These are phyloP conservation scores for Colletotrichum lentis DNA, from an alignment of 2,329 filamentous ascomycete species.

Conservation along the genomic window DNA sequence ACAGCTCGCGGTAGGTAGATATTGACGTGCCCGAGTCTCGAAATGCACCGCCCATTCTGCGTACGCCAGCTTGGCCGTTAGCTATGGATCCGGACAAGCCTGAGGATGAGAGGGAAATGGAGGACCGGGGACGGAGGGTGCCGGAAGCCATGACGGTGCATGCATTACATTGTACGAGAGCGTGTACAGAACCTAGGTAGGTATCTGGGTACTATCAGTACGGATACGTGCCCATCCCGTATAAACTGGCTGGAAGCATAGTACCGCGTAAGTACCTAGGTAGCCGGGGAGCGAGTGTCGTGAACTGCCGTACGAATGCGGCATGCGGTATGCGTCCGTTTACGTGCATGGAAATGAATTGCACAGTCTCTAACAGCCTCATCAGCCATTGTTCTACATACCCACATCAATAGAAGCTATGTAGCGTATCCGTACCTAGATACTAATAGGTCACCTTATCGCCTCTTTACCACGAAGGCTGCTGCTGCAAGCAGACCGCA, in stretches of 20 bases:
- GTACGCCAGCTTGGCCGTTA: slow-evolving; percentile 12
- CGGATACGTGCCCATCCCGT: no score
- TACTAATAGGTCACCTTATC: no score
- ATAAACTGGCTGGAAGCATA: not conserved
- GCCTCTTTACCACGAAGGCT: no score
- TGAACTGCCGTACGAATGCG: not conserved
- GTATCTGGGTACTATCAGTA: no score
- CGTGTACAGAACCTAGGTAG: not conserved
- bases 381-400: not conserved
- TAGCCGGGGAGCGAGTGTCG: slow-evolving; percentile 5
- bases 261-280: not conserved
- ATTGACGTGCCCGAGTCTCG: slow-evolving; percentile 20
- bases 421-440: no score
- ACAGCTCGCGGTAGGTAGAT: not conserved
- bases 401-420: no score
- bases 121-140: not conserved
- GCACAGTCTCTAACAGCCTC: not conserved
- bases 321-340: not conserved
- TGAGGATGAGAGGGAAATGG: not conserved
- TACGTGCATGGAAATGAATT: slow-evolving; percentile 1
- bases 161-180: slow-evolving; percentile 5
- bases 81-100: no score
- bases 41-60: slow-evolving; percentile 21
- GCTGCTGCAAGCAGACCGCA: not conserved
- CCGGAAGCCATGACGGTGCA: slow-evolving; percentile 1